Evolutionary conservation across 1,284 basidiomycete species (phyloP).

Genomic region (Heterobasidion occidentale): DNA sequence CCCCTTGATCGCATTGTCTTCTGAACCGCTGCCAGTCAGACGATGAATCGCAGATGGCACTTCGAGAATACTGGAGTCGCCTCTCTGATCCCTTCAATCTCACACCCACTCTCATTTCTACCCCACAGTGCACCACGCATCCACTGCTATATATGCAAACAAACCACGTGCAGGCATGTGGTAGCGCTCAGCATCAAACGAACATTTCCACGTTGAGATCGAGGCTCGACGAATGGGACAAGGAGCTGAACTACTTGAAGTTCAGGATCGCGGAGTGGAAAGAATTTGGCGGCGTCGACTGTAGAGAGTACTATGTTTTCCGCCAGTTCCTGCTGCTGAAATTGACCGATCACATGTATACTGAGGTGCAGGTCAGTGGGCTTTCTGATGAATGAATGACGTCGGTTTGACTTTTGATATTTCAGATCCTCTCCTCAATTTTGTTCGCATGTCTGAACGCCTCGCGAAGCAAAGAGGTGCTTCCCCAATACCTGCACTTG

Average conservation of each 20-base stretch:
- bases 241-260: slow-evolving; percentile 11
- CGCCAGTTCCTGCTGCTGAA: slow-evolving; percentile 9
- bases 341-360: slow-evolving; percentile 6
- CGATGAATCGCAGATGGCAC: no score
- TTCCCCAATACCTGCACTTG: not conserved
- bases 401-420: no score
- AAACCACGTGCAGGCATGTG: not conserved
- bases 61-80: no score
- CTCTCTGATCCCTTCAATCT: no score
- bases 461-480: slow-evolving; percentile 7
- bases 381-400: no score
- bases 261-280: slow-evolving; percentile 13
- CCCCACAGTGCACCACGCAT: no score
- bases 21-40: no score
- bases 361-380: slow-evolving; percentile 9
- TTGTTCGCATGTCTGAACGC: slow-evolving; percentile 6
- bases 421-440: slow-evolving; percentile 9
- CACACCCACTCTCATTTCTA: no score
- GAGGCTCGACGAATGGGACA: slow-evolving; percentile 11
- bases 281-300: slow-evolving; percentile 5
- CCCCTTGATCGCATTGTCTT: no score
- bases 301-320: slow-evolving; percentile 9
- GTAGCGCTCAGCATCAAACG: slow-evolving; percentile 1
- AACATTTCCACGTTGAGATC: slow-evolving; percentile 4
- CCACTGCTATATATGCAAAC: no score